Evolutionary conservation across 257 asterid species (phyloP).

Genomic region (Capsicum pubescens): DNA sequence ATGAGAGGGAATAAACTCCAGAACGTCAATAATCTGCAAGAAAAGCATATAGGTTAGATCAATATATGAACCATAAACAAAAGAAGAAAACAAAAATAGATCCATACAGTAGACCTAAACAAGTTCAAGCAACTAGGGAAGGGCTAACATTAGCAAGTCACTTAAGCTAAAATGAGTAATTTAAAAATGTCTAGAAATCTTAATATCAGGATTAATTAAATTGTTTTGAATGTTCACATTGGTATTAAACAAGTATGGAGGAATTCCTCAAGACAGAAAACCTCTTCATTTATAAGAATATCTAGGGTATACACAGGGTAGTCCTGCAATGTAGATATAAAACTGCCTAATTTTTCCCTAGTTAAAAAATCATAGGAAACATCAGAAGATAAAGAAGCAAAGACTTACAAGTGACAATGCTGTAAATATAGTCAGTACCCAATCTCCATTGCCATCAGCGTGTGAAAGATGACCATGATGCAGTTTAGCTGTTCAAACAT

Average conservation of each 20-base stretch:
- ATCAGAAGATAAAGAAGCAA: slow-evolving; percentile 22
- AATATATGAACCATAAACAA: not conserved
- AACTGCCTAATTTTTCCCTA: not conserved
- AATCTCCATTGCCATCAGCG: slow-evolving; percentile 97
- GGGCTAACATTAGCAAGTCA: slow-evolving; percentile 6
- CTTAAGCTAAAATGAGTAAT: slow-evolving; percentile 15
- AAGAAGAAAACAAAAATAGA: not conserved
- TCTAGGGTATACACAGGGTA: slow-evolving; percentile 14
- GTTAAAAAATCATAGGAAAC: slow-evolving; percentile 26
- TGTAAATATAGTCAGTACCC: slow-evolving; percentile 94
- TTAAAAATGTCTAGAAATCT: not conserved
- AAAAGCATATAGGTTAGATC: slow-evolving; percentile 23
- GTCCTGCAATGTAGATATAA: not conserved
- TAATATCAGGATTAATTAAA: slow-evolving; percentile 1
- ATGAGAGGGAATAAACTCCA: slow-evolving; percentile 92
- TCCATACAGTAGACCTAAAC: slow-evolving; percentile 5
- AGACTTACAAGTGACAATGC: slow-evolving; percentile 87
- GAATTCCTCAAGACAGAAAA: not conserved
- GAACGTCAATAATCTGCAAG: slow-evolving; percentile 93
- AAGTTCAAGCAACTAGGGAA: not conserved
- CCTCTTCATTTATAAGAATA: not conserved
- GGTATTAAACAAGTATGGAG: slow-evolving; percentile 10
- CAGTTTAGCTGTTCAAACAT: slow-evolving; percentile 65
- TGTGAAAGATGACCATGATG: slow-evolving; percentile 93
- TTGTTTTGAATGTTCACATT: not conserved